Conservation (phyloP, 2,329 filamentous ascomycete species). For the Shiraia sp. region DNA sequence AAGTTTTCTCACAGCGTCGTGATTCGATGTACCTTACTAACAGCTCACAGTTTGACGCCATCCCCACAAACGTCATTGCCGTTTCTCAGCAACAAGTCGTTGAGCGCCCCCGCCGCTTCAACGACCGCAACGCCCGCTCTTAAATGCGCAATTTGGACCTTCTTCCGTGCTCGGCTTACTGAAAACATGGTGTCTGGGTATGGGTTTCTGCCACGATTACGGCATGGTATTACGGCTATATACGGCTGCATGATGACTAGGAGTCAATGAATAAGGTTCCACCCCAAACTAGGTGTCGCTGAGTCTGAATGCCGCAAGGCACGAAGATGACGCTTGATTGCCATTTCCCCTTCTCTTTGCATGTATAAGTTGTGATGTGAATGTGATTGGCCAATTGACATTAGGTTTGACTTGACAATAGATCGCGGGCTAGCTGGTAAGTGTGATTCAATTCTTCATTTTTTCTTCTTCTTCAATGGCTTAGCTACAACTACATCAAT, state of each 20-base stretch:
- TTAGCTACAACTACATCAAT: no score
- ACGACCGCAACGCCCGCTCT: slow-evolving; percentile 58
- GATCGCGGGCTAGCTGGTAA: not conserved
- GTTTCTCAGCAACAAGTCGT: slow-evolving; percentile 85
- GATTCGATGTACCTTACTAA: not conserved
- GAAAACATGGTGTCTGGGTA: slow-evolving; percentile 75
- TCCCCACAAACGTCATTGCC: slow-evolving; percentile 93
- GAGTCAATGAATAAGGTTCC: slow-evolving; percentile 49
- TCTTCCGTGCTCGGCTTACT: slow-evolving; percentile 36
- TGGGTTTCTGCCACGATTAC: slow-evolving; percentile 92
- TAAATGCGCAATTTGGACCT: slow-evolving; percentile 55
- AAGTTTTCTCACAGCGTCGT: slow-evolving; percentile 56
- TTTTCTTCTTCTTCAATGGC: no score
- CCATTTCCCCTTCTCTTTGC: slow-evolving; percentile 58
- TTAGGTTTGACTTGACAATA: not conserved
- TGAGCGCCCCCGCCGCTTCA: slow-evolving; percentile 83
- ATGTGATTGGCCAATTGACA: slow-evolving; percentile 4
- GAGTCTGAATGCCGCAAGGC: slow-evolving; percentile 62
- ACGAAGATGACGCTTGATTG: slow-evolving; percentile 83
- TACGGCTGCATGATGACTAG: slow-evolving; percentile 76
- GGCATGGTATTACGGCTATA: slow-evolving; percentile 72
- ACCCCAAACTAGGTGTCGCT: slow-evolving; percentile 78
- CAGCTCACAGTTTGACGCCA: slow-evolving; percentile 79
- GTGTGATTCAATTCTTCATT: not conserved
- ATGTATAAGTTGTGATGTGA: slow-evolving; percentile 12